Percentiles rank a stretch among this genome's conserved stretches.
These are phyloP conservation scores for Aspergillus ellipticus DNA, from an alignment of 495 filamentous ascomycete species.

Conservation along the genomic window DNA sequence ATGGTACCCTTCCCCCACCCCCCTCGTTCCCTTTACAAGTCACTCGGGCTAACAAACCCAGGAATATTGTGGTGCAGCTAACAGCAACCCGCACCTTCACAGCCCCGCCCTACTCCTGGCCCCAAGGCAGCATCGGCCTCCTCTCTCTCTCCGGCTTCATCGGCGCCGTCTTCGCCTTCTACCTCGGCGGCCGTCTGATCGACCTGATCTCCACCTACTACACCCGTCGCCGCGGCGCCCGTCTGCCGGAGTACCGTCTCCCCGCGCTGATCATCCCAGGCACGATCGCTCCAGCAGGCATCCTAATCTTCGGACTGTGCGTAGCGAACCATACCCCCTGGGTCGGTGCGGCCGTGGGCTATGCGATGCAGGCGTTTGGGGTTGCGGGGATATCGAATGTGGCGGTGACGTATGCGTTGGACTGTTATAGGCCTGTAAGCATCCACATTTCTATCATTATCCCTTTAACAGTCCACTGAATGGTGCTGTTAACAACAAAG, in stretches of 20 bases:
- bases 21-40: neutral
- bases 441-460: neutral
- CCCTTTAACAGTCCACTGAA: neutral
- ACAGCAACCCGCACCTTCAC: conserved; percentile 28
- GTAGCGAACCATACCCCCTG: conserved; percentile 27
- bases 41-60: conserved; percentile 5
- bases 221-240: conserved; percentile 21
- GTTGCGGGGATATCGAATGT: conserved; percentile 33
- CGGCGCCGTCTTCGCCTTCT: conserved; percentile 29
- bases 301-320: conserved; percentile 29
- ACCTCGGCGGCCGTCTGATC: conserved; percentile 29
- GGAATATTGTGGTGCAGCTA: conserved; percentile 34
- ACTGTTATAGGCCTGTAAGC: conserved; percentile 30
- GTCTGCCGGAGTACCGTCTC: conserved; percentile 28
- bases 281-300: conserved; percentile 24
- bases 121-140: conserved; percentile 23
- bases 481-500: neutral
- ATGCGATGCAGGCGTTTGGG: conserved; percentile 34
- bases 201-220: conserved; percentile 30
- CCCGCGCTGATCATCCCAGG: conserved; percentile 29
- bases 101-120: conserved; percentile 29
- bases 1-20: conserved; percentile 18
- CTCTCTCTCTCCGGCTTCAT: conserved; percentile 30
- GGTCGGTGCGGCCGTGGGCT: conserved; percentile 31
- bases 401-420: conserved; percentile 31